Evolutionary conservation across 2,329 filamentous ascomycete species (phyloP).

Genomic region (Exophiala calicioides): DNA sequence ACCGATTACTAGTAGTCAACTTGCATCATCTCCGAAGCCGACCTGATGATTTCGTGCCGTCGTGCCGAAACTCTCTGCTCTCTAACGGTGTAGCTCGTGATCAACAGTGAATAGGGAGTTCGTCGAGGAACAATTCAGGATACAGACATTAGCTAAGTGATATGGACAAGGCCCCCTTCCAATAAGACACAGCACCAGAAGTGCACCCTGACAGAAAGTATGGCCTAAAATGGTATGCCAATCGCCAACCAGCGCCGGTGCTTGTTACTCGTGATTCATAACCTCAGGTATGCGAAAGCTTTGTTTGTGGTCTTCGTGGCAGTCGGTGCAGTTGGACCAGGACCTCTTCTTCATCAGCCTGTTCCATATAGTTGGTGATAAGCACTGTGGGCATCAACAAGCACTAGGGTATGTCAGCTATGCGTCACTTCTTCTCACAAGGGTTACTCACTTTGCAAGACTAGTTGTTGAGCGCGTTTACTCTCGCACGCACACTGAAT

Average conservation of each 20-base stretch:
- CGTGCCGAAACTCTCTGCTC: no score
- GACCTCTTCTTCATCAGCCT: slow-evolving; percentile 6
- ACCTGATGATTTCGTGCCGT: no score
- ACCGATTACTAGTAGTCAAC: no score
- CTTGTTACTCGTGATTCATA: slow-evolving; percentile 19
- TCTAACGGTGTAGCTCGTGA: background rate
- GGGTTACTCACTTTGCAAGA: slow-evolving; percentile 51
- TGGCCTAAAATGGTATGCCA: slow-evolving; percentile 11
- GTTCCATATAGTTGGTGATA: slow-evolving; percentile 33
- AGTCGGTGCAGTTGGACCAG: slow-evolving; percentile 10
- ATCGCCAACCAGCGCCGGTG: slow-evolving; percentile 14
- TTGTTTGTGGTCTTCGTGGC: slow-evolving; percentile 10
- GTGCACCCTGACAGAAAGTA: background rate
- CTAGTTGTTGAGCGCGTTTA: slow-evolving; percentile 53
- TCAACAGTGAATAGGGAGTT: no score
- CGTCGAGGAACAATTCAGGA: no score
- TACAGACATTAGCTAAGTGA: slow-evolving; percentile 14
- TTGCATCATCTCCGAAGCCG: no score
- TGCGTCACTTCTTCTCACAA: background rate
- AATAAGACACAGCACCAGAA: background rate
- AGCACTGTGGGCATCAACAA: slow-evolving; percentile 44
- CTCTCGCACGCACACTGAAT: slow-evolving; percentile 66
- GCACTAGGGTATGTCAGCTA: slow-evolving; percentile 35
- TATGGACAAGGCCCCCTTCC: background rate
- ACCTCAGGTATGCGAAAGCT: slow-evolving; percentile 13